Base-by-base conservation (phyloP, 2,329 filamentous ascomycete species). In the Dothideomycetes sp. region DNA sequence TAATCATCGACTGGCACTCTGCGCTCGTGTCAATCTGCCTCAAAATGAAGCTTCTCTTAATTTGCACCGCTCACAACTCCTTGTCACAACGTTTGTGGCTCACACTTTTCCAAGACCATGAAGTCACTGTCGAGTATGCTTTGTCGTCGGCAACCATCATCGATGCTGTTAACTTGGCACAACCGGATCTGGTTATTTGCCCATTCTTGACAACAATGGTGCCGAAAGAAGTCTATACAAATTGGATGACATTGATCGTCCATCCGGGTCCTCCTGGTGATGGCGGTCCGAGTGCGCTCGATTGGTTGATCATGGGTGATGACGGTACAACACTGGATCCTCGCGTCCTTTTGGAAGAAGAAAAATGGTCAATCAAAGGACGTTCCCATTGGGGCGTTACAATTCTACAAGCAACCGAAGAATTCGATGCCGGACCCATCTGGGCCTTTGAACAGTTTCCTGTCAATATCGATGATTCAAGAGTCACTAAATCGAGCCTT, bases 1-100 rank as follows among this genome's bases (percentile, higher is more conserved):
- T n/a, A n/a, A n/a, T n/a, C n/a, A n/a, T n/a, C n/a, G n/a, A n/a
- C n/a, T n/a, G n/a, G n/a, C n/a, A n/a, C n/a, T n/a, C n/a, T n/a
- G n/a, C n/a, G n/a, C n/a, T n/a, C n/a, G n/a, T n/a, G n/a, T n/a
- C n/a, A n/a, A n/a, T n/a, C n/a, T n/a, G n/a, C n/a, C n/a, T n/a
- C 27, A 48, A 18, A 7, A 62, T 64, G 59, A 59, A 57, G 50
- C 63, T 65, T 29, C 60, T 66, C 38, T 64, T 66, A 44, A 52
- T 66, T n/a, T 65, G 63, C 47, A 66, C 63, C 4, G 63, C 63
- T n/a, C 62, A 65, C 52, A 66, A 65, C 43, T 65, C 63, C 8
- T 53, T 66, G 5, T 66, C 64, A 5, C 64, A 65, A 46, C 55
- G 59, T 16, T 52, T 64, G 7, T 62, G 57, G 41, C 52, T 65